Percentiles rank a stretch among this genome's conserved stretches.
Evolutionary conservation across 495 filamentous ascomycete species (phyloP).

Genomic region (Penicillium chermesinum): DNA sequence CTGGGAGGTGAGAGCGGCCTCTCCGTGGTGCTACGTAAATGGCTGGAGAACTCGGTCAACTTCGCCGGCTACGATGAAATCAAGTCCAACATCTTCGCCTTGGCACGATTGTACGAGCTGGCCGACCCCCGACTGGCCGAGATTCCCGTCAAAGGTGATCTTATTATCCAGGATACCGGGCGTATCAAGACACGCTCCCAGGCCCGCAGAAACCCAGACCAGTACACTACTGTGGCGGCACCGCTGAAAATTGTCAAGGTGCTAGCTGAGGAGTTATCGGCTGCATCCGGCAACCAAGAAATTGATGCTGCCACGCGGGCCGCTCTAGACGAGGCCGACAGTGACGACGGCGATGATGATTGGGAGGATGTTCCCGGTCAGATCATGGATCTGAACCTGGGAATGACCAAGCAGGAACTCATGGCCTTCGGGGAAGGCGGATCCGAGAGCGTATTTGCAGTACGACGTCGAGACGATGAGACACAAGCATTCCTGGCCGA

Average conservation of each 20-base stretch:
- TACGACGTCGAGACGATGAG: constrained; percentile 79
- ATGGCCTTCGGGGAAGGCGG: constrained; percentile 68
- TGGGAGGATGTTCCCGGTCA: constrained; percentile 85
- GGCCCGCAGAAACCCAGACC: constrained; percentile 77
- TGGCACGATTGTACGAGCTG: constrained; percentile 82
- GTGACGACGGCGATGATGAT: constrained; percentile 62
- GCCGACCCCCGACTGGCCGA: constrained; percentile 75
- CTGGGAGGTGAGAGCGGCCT: constrained; percentile 69
- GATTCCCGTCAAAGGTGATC: constrained; percentile 84
- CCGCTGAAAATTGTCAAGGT: constrained; percentile 95
- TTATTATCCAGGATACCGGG: constrained; percentile 73
- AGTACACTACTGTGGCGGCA: constrained; percentile 81
- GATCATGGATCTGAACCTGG: constrained; percentile 64
- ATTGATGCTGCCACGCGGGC: constrained; percentile 52
- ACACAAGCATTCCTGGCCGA: constrained; percentile 76
- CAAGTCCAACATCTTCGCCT: constrained; percentile 87
- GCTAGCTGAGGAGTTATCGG: constrained; percentile 76
- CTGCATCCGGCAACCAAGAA: constrained; percentile 52
- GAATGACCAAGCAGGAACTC: constrained; percentile 63
- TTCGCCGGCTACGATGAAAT: constrained; percentile 98
- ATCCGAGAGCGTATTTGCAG: constrained; percentile 45
- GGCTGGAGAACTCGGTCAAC: constrained; percentile 92
- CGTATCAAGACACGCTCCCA: constrained; percentile 92
- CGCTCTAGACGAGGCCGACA: constrained; percentile 51
- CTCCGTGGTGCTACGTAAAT: constrained; percentile 84